Base-by-base conservation (phyloP, 345 rosid genomes). In the Gossypium sturtianum region DNA sequence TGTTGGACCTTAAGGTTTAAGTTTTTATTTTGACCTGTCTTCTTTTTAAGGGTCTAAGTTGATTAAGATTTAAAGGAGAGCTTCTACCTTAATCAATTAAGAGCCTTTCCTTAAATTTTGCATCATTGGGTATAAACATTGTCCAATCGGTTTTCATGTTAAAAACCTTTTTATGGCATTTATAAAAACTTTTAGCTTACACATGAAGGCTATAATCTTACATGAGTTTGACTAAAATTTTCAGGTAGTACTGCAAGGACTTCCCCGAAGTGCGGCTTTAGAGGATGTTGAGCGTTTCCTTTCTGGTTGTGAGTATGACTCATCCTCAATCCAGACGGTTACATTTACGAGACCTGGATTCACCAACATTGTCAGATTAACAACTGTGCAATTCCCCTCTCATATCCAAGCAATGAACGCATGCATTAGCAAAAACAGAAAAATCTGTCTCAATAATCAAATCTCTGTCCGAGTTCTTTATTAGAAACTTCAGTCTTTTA, bases 271-370 rank as follows among this genome's bases (percentile, higher is more conserved):
- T 82, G 91, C 87, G 45, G 0, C 15, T 12, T 5, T 41, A 4
- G 96, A 91, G 25, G 97, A 93, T 72, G 56, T 90, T 16, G 97
- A 91, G 41, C 88, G 92, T 82, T 88, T 91, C 80, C 81, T 93
- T 58, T 82, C 88, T 20, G 93, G 94, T 45, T 93, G 87, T 81
- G 85, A 86, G 34, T 90, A 61, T 75, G 80, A 88, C 68, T 71
- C 84, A 19, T 86, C 90, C 22, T 82, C 92, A 57, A 79, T 88
- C 71, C 80, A 77, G 70, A 45, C 77, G 34, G 44, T 80, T 62
- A 22, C 58, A 58, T 43, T 76, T 63, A 9, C 64, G 53, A 82
- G 61, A 74, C 76, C 62, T 38, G 82, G 73, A 77, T 34, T 59
- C 16, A 80, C 84, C 52, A 79, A 66, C 15, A 20, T 83, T 4